A percentile compares a stretch with the other conserved stretches of the same genome.
Conservation (phyloP, 2,329 filamentous ascomycete species). For the Exophiala xenobiotica region DNA sequence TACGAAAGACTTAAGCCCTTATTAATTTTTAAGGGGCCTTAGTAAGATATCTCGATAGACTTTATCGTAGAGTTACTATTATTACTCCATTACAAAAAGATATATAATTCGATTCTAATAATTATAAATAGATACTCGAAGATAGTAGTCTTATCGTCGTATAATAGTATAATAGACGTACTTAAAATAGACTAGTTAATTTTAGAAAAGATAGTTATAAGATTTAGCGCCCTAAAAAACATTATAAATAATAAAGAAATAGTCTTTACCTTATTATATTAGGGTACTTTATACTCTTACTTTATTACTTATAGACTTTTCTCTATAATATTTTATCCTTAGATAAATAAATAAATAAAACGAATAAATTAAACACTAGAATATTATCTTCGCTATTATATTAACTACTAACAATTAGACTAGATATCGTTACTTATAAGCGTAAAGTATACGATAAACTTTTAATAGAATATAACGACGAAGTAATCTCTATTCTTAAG, state of each 20-base stretch:
- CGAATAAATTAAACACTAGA: constrained; percentile 14
- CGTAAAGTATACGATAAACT: constrained; percentile 13
- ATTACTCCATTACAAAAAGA: constrained; percentile 4
- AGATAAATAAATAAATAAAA: constrained; percentile 15
- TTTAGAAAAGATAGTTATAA: constrained; percentile 11
- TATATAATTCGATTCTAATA: constrained; percentile 14
- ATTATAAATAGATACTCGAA: constrained; percentile 12
- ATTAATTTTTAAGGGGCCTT: not conserved
- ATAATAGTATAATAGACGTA: constrained; percentile 2
- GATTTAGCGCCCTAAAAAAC: constrained; percentile 7
- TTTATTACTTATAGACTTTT: constrained; percentile 11
- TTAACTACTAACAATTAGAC: constrained; percentile 11
- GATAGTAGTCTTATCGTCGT: constrained; percentile 5
- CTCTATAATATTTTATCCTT: constrained; percentile 12
- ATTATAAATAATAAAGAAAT: constrained; percentile 13
- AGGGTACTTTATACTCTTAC: constrained; percentile 1
- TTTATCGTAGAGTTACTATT: constrained; percentile 13
- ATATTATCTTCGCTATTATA: constrained; percentile 12
- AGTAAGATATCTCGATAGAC: constrained; percentile 10
- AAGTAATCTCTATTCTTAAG: no score
- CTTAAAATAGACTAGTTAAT: constrained; percentile 11
- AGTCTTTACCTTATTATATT: constrained; percentile 14
- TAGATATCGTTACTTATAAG: constrained; percentile 1
- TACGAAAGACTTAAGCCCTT: constrained; percentile 3
- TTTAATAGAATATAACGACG: constrained; percentile 28